Conservation (phyloP, 352 stramenopile genomes). For the Phytophthora fragariae region DNA sequence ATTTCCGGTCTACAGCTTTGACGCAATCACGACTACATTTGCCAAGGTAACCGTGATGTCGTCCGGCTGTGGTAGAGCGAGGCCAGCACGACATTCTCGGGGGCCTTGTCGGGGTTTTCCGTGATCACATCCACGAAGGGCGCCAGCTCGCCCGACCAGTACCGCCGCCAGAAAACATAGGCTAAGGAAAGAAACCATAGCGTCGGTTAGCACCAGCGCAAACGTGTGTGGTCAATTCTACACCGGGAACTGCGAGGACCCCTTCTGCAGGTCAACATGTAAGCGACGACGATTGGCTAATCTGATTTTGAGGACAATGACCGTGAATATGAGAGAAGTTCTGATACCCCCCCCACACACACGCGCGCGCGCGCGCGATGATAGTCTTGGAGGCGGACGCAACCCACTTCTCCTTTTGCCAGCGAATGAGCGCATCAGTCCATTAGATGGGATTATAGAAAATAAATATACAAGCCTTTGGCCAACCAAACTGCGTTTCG, state of each 20-base stretch:
- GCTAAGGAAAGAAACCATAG: constrained; percentile 37
- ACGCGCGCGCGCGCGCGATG: too few species aligned
- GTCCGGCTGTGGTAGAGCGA: constrained; percentile 80
- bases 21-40: constrained; percentile 59
- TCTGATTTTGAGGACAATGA: too few species aligned
- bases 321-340: too few species aligned
- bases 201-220: not conserved
- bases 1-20: constrained; percentile 52
- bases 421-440: too few species aligned
- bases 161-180: constrained; percentile 68
- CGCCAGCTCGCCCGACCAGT: constrained; percentile 68
- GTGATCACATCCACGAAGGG: constrained; percentile 65
- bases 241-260: constrained; percentile 55
- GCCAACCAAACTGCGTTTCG: too few species aligned
- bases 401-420: too few species aligned
- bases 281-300: too few species aligned
- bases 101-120: constrained; percentile 54
- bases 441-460: too few species aligned
- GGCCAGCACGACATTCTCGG: constrained; percentile 70
- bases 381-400: too few species aligned
- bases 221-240: not conserved
- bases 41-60: constrained; percentile 84
- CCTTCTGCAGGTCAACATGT: constrained; percentile 44
- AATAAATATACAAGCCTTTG: too few species aligned
- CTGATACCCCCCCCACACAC: too few species aligned